Evolutionary conservation across 768 basidiomycete species (phyloP).

Genomic region (Lentinus brumalis): DNA sequence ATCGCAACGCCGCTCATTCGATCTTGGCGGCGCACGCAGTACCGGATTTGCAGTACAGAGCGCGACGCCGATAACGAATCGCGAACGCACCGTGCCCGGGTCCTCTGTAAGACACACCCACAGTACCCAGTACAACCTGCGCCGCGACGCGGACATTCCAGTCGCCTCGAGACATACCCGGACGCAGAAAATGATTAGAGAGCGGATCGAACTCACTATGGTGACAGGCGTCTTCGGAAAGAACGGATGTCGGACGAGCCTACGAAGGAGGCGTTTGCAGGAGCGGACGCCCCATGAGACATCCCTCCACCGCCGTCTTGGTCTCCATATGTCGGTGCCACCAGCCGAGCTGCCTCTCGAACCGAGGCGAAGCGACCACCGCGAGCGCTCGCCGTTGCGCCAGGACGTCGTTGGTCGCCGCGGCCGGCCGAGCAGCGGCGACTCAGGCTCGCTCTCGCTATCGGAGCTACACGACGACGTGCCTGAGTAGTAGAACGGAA

Average conservation of each 20-base stretch:
- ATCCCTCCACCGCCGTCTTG: slow-evolving; percentile 52
- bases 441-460: slow-evolving; percentile 50
- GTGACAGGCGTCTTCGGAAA: slow-evolving; percentile 81
- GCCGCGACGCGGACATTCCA: background rate
- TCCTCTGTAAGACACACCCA: background rate
- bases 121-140: background rate
- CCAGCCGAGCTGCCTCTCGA: slow-evolving; percentile 47
- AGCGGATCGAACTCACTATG: slow-evolving; percentile 54
- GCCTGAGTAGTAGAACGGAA: slow-evolving; percentile 52
- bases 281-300: slow-evolving; percentile 46
- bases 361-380: slow-evolving; percentile 34
- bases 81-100: too few relatives aligned
- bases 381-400: slow-evolving; percentile 35
- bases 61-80: too few relatives aligned
- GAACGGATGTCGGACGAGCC: slow-evolving; percentile 68
- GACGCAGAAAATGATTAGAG: background rate
- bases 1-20: too few relatives aligned
- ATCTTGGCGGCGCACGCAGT: too few relatives aligned
- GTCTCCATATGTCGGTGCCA: slow-evolving; percentile 40
- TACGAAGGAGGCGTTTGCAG: slow-evolving; percentile 55
- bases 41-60: too few relatives aligned
- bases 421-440: slow-evolving; percentile 44
- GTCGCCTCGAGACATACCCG: background rate
- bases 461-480: slow-evolving; percentile 60
- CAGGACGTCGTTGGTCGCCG: slow-evolving; percentile 20